These are phyloP conservation scores for Gymnopilus junonius DNA, from an alignment of 768 basidiomycete species.

Conservation along the genomic window DNA sequence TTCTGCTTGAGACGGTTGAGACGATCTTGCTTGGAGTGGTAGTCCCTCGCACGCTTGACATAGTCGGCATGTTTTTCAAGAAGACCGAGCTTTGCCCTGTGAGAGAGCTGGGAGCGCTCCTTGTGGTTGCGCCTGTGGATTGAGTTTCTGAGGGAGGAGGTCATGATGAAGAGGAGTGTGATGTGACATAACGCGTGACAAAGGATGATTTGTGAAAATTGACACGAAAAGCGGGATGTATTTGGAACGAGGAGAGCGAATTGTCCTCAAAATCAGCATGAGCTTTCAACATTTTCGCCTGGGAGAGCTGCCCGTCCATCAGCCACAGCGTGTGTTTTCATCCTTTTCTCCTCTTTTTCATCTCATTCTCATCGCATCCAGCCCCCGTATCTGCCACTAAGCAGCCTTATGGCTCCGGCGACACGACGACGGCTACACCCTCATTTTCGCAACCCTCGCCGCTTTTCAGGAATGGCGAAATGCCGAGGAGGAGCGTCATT, in stretches of 20 bases:
- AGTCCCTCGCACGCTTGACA: conserved; percentile 94
- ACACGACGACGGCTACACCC: conserved; percentile 86
- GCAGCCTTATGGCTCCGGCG: conserved; percentile 83
- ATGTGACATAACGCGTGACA: conserved; percentile 29
- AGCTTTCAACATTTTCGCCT: conserved; percentile 87
- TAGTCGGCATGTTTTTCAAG: conserved; percentile 99
- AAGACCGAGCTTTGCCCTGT: conserved; percentile 84
- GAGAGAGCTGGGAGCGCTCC: conserved; percentile 88
- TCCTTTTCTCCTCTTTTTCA: conserved; percentile 13
- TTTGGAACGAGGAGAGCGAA: conserved; percentile 32
- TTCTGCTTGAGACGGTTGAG: conserved; percentile 85
- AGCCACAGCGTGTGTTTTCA: conserved; percentile 33
- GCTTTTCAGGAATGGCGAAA: conserved; percentile 79
- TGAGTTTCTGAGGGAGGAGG: conserved; percentile 84
- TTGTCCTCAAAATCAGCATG: conserved; percentile 36
- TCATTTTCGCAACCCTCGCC: conserved; percentile 68
- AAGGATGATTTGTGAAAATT: conserved; percentile 37
- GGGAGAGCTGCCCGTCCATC: conserved; percentile 54
- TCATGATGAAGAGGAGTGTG: conserved; percentile 43
- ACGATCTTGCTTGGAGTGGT: conserved; percentile 93
- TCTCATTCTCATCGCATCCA: conserved; percentile 17
- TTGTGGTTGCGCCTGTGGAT: conserved; percentile 92
- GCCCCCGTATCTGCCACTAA: conserved; percentile 48
- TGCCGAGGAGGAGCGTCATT: conserved; percentile 76
- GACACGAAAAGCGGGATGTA: conserved; percentile 39